Conservation (phyloP, 129 eudicot genomes). For the Flaveria linearis region DNA sequence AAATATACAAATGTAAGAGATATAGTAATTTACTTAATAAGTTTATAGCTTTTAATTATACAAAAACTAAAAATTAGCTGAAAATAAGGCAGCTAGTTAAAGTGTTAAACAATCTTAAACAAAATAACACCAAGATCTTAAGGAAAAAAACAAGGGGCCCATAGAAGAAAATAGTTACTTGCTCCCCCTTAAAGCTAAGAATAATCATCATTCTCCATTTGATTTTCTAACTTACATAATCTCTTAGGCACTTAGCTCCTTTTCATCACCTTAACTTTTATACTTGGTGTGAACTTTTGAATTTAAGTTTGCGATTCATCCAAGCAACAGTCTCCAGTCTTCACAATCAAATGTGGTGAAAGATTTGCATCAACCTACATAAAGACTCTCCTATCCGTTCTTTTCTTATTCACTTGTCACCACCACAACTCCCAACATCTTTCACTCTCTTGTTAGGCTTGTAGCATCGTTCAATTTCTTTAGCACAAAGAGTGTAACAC, state of each 20-base stretch:
- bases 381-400: conserved; percentile 24
- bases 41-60: too few relatives aligned
- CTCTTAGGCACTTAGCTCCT: conserved; percentile 14
- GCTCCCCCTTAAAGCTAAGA: conserved; percentile 96
- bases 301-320: conserved; percentile 64
- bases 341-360: conserved; percentile 76
- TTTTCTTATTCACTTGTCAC: conserved; percentile 31
- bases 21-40: too few relatives aligned
- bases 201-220: conserved; percentile 52
- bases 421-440: conserved; percentile 31
- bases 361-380: conserved; percentile 64
- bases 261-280: conserved; percentile 34
- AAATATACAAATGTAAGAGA: too few relatives aligned
- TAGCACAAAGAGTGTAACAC: conserved; percentile 4
- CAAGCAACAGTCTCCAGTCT: conserved; percentile 67
- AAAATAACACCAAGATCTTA: neutral
- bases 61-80: neutral
- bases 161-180: conserved; percentile 38
- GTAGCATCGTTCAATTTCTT: conserved; percentile 8
- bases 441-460: conserved; percentile 37
- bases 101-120: neutral
- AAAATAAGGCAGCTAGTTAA: neutral
- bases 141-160: conserved; percentile 37
- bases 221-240: conserved; percentile 32
- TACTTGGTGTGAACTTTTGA: conserved; percentile 39